Evolutionary conservation across 257 asterid species (phyloP), one percentile per base, ranked within the genome.

Genomic region (Solanum ossicruentum): DNA sequence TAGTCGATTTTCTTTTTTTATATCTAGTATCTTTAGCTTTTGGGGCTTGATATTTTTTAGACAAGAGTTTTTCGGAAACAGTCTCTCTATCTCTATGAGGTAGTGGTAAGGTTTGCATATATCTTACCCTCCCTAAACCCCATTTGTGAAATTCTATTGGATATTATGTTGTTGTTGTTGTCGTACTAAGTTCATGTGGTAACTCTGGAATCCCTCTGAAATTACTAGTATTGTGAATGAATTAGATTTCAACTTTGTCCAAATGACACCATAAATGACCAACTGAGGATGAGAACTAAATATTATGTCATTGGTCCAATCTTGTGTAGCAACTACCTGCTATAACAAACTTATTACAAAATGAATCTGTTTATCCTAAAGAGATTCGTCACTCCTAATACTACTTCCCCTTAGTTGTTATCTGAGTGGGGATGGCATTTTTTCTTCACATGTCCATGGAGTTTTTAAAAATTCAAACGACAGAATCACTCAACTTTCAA

Each of bases 221-320:
- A 75, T 23, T 9, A 75, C 16, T 9, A 75, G 61, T 0, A 2
- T 49, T 23, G 2, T 73, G 13, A 72, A n/a, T 73, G 57, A 8
- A 45, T 72, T 72, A 72, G 18, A 72, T 43, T 72, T 72, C 58
- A 45, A 43, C 0, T 4, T n/a, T 72, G 60, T 75, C 16, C 60
- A 75, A 75, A 73, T 47, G 60, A 73, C n/a, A 21, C 60, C 81
- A 21, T 7, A 21, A n/a, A 73, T 45, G 20, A 45, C 81, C 58
- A 45, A 72, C 21, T 3, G 7, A 47, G 69, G 23, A 18, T 56
- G 63, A 56, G 63, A 56, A 56, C 23, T 7, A 41, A 45, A 7
- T 20, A 58, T 4, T 58, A 58, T 1, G 3, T 0, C 66, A n/a
- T 58, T 58, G 20, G 66, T 58, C 66, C 66, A 20, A 9, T 20